Evolutionary conservation across 352 stramenopile species (phyloP), one percentile per base, ranked within the genome.

Genomic region (Phytophthora constricta): DNA sequence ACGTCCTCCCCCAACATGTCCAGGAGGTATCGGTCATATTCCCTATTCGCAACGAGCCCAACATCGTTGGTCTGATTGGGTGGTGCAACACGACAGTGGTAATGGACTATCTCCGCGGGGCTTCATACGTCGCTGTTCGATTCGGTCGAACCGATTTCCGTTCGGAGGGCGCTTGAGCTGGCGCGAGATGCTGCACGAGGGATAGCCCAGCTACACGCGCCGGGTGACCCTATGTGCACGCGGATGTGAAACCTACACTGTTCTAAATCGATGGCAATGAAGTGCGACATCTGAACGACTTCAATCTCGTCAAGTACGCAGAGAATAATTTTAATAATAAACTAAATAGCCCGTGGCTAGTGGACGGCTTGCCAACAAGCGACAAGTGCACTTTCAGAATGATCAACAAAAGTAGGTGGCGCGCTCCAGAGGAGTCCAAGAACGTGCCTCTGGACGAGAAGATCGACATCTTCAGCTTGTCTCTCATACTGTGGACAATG

Each of bases 221-320:
- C 69, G 2, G 81, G 79, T 13, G 81, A 79, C 1, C 81, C 5
- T 82, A 86, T 27, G 80, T 71, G 16, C 82, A 91, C 59, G 82
- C 77, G 1, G 82, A 91, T 58, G 72, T 91, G 31, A 80, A 91
- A 63, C 65, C 79, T 14, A 74, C 79, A 2, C 82, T 90, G 68
- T 88, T 91, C 22, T 62, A 90, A n/a, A 50, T 90, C 10, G 68
- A 84, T 52, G 46, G 39, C 1, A 59, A 68, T 5, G 78, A 77
- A 2, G 61, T 56, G 3, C 52, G 89, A 4, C 68, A 74, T 39
- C 54, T 91, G 27, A 91, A 91, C 61, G 82, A 91, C 48, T 86
- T 91, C 23, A 91, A 91, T 53, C 76, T 79, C n/a, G 62, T 85
- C 57, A 84, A 82, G 58, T 87, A 82, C 56, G 68, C 69, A 14